phyloP scores from a whole-genome alignment of 2,329 filamentous ascomycete species.

The Cryphonectria parasitica region DNA sequence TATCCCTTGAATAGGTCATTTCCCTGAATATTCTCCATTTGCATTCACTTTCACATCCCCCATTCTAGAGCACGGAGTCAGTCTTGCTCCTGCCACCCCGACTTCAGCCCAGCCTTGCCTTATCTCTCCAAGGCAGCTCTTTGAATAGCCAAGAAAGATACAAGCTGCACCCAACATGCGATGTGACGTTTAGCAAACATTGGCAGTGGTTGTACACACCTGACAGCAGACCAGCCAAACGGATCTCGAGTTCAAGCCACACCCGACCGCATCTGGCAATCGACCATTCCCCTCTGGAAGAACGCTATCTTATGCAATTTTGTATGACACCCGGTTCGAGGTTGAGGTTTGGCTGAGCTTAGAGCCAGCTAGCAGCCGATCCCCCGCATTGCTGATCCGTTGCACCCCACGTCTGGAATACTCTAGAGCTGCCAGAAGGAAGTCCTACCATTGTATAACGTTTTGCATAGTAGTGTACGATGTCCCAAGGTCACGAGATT shows the following conservation, averaged over 20 bases:
- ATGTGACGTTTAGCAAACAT: background rate
- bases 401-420: background rate
- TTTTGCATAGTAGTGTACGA: background rate
- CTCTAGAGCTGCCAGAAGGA: background rate
- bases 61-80: no score
- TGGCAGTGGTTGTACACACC: background rate
- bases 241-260: constrained; percentile 16
- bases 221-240: constrained; percentile 15
- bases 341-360: background rate
- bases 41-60: background rate
- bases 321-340: background rate
- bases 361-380: background rate
- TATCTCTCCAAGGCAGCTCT: background rate
- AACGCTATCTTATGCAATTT: background rate
- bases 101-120: background rate
- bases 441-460: background rate
- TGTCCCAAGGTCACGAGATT: background rate
- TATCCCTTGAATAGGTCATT: background rate
- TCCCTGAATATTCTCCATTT: background rate
- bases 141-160: background rate
- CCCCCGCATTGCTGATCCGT: constrained; percentile 24
- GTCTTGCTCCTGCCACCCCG: background rate
- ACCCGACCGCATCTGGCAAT: constrained; percentile 24
- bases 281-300: background rate
- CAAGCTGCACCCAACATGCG: background rate